phyloP scores from a whole-genome alignment of 805 yeast species.

The Cyberlindnera galapagoensis region DNA sequence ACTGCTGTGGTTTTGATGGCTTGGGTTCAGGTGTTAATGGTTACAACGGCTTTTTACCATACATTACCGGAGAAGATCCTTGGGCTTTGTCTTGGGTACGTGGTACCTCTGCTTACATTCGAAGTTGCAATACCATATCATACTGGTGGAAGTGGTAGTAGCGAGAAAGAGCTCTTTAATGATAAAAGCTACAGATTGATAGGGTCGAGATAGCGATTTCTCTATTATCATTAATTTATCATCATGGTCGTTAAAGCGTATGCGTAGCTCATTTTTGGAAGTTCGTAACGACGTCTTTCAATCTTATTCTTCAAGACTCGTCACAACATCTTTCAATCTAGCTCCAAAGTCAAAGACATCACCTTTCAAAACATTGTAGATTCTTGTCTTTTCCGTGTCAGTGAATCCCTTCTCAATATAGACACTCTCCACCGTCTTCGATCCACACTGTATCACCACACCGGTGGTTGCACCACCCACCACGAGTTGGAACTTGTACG shows the following conservation, averaged over 20 bases:
- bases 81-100: constrained; percentile 61
- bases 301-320: constrained; percentile 9
- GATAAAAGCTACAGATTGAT: too few species aligned
- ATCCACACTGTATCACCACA: constrained; percentile 11
- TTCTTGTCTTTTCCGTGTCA: constrained; percentile 17
- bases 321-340: constrained; percentile 15
- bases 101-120: constrained; percentile 39
- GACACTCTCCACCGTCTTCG: constrained; percentile 14
- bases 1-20: constrained; percentile 17
- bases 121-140: too few species aligned
- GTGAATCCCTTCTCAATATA: constrained; percentile 15
- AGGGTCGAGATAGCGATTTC: too few species aligned
- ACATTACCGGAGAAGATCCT: constrained; percentile 64
- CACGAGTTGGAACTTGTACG: constrained; percentile 12
- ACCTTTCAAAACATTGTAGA: constrained; percentile 18
- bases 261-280: too few species aligned
- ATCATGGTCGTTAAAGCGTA: too few species aligned
- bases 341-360: constrained; percentile 8
- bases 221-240: constrained; percentile 1
- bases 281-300: too few species aligned
- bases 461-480: constrained; percentile 8
- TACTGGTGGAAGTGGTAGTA: too few species aligned
- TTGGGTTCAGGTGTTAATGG: constrained; percentile 56
- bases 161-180: too few species aligned
- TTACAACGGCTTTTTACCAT: constrained; percentile 83